Percentiles rank a stretch among this genome's conserved stretches.
These are phyloP conservation scores for Chrysanthemum lavandulifolium DNA, from an alignment of 129 eudicot genomes.

Conservation along the genomic window DNA sequence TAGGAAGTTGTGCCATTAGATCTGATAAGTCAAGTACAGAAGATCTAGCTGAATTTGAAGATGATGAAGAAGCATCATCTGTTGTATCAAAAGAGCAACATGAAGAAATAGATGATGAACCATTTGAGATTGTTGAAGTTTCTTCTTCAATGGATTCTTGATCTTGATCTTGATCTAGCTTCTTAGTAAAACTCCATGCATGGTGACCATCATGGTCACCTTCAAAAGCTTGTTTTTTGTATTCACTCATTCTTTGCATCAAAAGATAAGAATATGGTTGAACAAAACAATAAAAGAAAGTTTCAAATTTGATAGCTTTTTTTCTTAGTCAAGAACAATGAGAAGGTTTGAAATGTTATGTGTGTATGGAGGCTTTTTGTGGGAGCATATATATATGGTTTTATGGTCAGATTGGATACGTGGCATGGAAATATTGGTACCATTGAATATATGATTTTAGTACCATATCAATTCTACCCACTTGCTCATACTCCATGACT, in stretches of 20 bases:
- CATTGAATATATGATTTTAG: constrained; percentile 14
- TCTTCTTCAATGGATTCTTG: constrained; percentile 23
- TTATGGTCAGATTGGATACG: constrained; percentile 24
- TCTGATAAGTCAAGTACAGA: constrained; percentile 56
- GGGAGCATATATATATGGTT: constrained; percentile 15
- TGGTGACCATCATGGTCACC: constrained; percentile 17
- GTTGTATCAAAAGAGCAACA: constrained; percentile 38
- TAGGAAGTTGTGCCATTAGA: constrained; percentile 63
- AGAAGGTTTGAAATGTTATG: constrained; percentile 6
- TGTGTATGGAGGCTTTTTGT: constrained; percentile 25
- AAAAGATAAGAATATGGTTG: not conserved
- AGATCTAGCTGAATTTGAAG: constrained; percentile 38
- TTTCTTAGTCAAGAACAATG: constrained; percentile 12
- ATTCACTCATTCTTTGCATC: constrained; percentile 29
- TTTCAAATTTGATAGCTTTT: constrained; percentile 21
- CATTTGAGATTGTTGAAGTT: constrained; percentile 35
- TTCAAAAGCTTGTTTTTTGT: constrained; percentile 13
- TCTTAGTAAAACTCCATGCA: constrained; percentile 24
- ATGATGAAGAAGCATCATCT: constrained; percentile 69
- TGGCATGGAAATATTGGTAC: constrained; percentile 27
- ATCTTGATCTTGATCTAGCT: constrained; percentile 22
- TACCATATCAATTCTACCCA: constrained; percentile 27
- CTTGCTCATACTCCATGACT: constrained; percentile 28
- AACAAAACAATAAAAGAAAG: constrained; percentile 21
- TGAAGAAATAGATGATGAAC: constrained; percentile 30